Evolutionary conservation across 1,139 yeast genomes (phyloP), one percentile per base, ranked within the genome.

Genomic region (Geotrichum phurueaensis): DNA sequence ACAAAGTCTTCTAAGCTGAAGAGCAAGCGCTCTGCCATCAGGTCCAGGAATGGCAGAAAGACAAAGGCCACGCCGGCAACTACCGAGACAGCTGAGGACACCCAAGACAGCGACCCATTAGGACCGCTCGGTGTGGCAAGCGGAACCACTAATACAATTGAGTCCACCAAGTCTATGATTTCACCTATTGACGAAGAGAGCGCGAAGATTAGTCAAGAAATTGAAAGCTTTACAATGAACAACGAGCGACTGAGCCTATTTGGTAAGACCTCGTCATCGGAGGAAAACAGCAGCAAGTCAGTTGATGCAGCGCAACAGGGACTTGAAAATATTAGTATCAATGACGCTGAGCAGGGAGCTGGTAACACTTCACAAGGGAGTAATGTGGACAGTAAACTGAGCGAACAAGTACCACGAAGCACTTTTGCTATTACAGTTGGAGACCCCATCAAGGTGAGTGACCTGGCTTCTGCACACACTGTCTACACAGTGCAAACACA

Each of bases 401-500:
- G 45, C 18, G 45, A 39, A 39, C 45, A 39, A 39, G 45, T 39
- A 13, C 45, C 45, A 39, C 45, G 15, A 15, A 39, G n/a, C 45
- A 39, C 45, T 39, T 81, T 89, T 65, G 84, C 82, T 4, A 86
- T 92, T 51, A 74, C 85, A 0, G 96, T 92, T 1, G 95, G 95
- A 1, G 97, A 94, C 72, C 98, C 98, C 0, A 82, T 85, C 70
- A 91, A 89, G 72, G 92, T 94, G 2, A 97, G 97, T 2, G 99
- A 94, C 66, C 76, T 92, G 57, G 85, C 98, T 0, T 83, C 86
- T 50, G 89, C 96, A 0, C 97, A 94, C 72, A 88, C 94, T 1
- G 96, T 89, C 9, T 94, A 94, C 74, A 82, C 89, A 2, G 89
- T 94, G 31, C 81, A 81, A 56, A 84, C 96, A 64, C 78, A 72